Conservation (phyloP, 2,329 filamentous ascomycete species). For the Tolypocladium tropicale region DNA sequence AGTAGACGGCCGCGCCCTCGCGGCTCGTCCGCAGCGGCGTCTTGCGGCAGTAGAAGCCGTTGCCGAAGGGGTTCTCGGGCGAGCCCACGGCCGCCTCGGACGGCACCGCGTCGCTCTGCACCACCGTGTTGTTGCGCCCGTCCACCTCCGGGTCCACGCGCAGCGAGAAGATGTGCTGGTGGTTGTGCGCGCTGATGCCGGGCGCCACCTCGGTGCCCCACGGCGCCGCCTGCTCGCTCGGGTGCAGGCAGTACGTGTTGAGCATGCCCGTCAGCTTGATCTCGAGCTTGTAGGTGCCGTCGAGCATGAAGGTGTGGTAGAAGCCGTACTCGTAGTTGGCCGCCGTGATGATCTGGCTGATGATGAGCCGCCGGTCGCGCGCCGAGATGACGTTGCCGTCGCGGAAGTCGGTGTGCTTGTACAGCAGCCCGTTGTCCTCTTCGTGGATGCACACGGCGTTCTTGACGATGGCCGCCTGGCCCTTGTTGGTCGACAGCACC, state of each 20-base stretch:
- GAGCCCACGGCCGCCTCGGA: conserved; percentile 55
- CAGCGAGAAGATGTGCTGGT: conserved; percentile 61
- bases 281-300: conserved; percentile 56
- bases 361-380: conserved; percentile 46
- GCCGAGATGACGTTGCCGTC: conserved; percentile 48
- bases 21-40: conserved; percentile 13
- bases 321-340: conserved; percentile 53
- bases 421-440: conserved; percentile 44
- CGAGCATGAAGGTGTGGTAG: conserved; percentile 26
- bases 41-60: conserved; percentile 49
- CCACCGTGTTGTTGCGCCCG: conserved; percentile 51
- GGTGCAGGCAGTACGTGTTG: conserved; percentile 31
- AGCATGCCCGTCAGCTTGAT: conserved; percentile 45
- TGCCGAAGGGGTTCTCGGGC: conserved; percentile 61
- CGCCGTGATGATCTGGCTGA: conserved; percentile 55
- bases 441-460: conserved; percentile 27
- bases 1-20: conserved; percentile 13
- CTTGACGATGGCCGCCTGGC: conserved; percentile 58
- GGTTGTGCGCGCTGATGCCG: conserved; percentile 55
- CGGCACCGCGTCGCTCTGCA: conserved; percentile 57
- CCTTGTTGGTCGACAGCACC: conserved; percentile 27
- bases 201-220: conserved; percentile 56
- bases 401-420: conserved; percentile 55
- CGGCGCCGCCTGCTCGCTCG: conserved; percentile 21
- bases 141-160: conserved; percentile 57